Base-by-base conservation (phyloP, 345 rosid genomes). In the Carallia brachiata region DNA sequence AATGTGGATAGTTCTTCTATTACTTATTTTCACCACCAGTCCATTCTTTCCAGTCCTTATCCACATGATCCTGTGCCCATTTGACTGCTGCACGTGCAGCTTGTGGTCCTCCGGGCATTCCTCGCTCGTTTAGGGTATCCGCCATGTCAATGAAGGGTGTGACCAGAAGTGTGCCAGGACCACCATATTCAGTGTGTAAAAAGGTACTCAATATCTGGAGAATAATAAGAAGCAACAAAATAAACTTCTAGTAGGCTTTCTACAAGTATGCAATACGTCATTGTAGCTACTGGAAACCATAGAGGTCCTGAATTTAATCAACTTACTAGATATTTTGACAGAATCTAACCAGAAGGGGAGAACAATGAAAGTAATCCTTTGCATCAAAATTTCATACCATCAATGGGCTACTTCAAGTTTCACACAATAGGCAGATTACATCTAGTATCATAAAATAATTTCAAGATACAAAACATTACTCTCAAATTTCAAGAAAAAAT, bases 11-110 rank as follows among this genome's bases (percentile, higher is more conserved):
- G 61, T 8, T 15, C n/a, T 63, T 65, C 10, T 12, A 23, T 68
- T 62, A 80, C 19, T 40, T 34, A 1, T 27, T 52, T 5, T 71
- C 68, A 34, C 69, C 62, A 36, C 88, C 90, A 15, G 83, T 89
- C 98, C 97, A 94, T 70, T 89, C 90, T 36, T 89, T 84, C 97
- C 98, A 91, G 80, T 94, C 97, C 31, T 88, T 88, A 84, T 94
- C 98, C 2, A 94, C 90, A 56, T 94, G 87, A 47, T 67, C 69
- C 73, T 84, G 91, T 23, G 96, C 98, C 98, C 98, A 94, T 78
- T 86, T 91, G 23, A 94, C 85, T 0, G 98, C 96, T 9, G 83
- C 86, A 7, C 91, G 90, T n/a, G 96, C 97, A 44, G 96, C 95
- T 76, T 94, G 90, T 9, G 98, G 89, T 47, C 93, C 98, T 72